Percentiles rank a stretch among this genome's conserved stretches.
Evolutionary conservation across 2,329 filamentous ascomycete species (phyloP).

Genomic region (Fusarium anthophilum): DNA sequence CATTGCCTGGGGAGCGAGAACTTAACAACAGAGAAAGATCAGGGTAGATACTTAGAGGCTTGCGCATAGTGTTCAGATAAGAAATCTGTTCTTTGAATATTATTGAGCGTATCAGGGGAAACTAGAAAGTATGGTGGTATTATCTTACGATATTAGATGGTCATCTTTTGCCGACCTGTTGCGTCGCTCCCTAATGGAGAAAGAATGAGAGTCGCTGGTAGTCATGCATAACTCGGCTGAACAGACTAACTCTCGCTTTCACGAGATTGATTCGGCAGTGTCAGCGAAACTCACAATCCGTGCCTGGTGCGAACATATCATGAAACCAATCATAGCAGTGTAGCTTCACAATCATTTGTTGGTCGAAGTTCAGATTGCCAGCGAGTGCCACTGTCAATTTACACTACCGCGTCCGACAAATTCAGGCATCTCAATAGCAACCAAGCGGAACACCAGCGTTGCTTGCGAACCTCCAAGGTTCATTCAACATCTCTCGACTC

Average conservation of each 20-base stretch:
- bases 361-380: neutral
- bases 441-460: accelerated
- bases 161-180: accelerated
- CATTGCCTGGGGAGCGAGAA: neutral
- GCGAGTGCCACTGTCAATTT: neutral
- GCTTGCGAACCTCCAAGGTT: accelerated
- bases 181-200: accelerated
- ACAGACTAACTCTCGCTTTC: accelerated
- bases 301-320: neutral
- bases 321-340: too few species aligned
- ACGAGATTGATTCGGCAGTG: accelerated
- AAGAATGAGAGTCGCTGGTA: accelerated
- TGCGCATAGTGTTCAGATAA: too few species aligned
- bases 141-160: too few species aligned
- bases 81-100: accelerated
- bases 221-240: accelerated
- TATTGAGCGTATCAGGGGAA: accelerated
- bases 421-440: too few species aligned
- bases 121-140: accelerated
- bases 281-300: accelerated
- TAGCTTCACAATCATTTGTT: accelerated
- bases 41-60: accelerated
- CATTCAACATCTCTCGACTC: too few species aligned
- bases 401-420: too few species aligned
- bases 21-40: accelerated